Evolutionary conservation across 1,284 basidiomycete genomes (phyloP).

Genomic region (Anthracocystis panici-leucophaei): DNA sequence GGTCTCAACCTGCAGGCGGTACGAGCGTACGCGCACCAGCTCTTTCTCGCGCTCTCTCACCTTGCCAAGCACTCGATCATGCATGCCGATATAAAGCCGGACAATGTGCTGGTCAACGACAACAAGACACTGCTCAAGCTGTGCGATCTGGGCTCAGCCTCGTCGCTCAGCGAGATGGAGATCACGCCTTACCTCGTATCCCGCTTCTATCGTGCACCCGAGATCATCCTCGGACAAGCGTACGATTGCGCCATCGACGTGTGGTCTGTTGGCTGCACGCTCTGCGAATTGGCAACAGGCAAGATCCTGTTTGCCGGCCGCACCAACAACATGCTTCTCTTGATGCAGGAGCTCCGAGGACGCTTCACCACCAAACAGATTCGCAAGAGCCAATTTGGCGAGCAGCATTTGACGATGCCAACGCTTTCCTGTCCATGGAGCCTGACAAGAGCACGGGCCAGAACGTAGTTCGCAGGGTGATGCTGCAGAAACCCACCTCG

Average conservation of each 20-base stretch:
- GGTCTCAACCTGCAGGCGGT: slow-evolving; percentile 96
- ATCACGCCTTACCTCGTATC: slow-evolving; percentile 98
- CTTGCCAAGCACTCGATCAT: slow-evolving; percentile 91
- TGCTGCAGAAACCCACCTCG: slow-evolving; percentile 83
- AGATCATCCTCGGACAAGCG: slow-evolving; percentile 95
- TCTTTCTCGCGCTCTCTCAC: slow-evolving; percentile 87
- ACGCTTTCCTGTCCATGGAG: slow-evolving; percentile 67
- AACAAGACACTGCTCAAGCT: slow-evolving; percentile 93
- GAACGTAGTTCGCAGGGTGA: slow-evolving; percentile 84
- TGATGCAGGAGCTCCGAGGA: slow-evolving; percentile 88
- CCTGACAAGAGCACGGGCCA: slow-evolving; percentile 60
- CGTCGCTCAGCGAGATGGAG: slow-evolving; percentile 91
- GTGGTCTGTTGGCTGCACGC: slow-evolving; percentile 97
- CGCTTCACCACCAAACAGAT: slow-evolving; percentile 93
- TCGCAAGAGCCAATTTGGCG: slow-evolving; percentile 91
- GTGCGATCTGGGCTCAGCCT: slow-evolving; percentile 95
- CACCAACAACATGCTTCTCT: slow-evolving; percentile 91
- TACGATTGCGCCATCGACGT: slow-evolving; percentile 94
- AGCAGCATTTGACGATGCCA: slow-evolving; percentile 93
- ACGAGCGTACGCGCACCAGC: slow-evolving; percentile 95
- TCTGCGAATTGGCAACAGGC: slow-evolving; percentile 97
- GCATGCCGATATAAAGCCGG: slow-evolving; percentile 87
- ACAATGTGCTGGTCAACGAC: slow-evolving; percentile 78
- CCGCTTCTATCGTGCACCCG: slow-evolving; percentile 96
- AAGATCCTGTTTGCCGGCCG: slow-evolving; percentile 97